Evolutionary conservation across 371 early-diverging fungal species (phyloP).

Genomic region (Zychaea mexicana): DNA sequence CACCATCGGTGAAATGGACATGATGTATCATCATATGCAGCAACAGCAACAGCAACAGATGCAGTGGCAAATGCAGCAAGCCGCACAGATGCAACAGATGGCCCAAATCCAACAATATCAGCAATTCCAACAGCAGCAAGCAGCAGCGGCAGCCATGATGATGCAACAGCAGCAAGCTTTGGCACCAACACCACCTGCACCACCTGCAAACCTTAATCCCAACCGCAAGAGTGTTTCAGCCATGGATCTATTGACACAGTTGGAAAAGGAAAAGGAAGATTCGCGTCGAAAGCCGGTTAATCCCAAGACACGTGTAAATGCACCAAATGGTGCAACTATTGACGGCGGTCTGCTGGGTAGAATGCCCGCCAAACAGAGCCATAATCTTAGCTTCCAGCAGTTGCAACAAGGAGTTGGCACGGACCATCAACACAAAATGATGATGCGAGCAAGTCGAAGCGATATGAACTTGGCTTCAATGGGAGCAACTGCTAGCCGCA

Average conservation of each 20-base stretch:
- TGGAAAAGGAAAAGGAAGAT: slow-evolving; percentile 45
- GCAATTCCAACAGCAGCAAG: slow-evolving; percentile 26
- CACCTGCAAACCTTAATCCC: slow-evolving; percentile 11
- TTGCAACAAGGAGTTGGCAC: slow-evolving; percentile 13
- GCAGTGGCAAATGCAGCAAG: slow-evolving; percentile 30
- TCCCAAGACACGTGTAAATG: slow-evolving; percentile 32
- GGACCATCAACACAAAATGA: neutral
- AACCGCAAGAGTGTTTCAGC: slow-evolving; percentile 47
- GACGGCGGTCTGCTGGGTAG: slow-evolving; percentile 36
- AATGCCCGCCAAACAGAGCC: slow-evolving; percentile 30
- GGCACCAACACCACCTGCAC: neutral
- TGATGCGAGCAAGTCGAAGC: slow-evolving; percentile 13
- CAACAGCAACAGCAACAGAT: slow-evolving; percentile 27
- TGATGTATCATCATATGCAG: slow-evolving; percentile 25
- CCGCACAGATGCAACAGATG: slow-evolving; percentile 24
- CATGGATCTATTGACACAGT: slow-evolving; percentile 47
- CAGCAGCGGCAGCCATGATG: slow-evolving; percentile 15
- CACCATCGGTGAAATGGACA: slow-evolving; percentile 37
- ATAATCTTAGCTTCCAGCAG: slow-evolving; percentile 46
- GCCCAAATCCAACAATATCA: slow-evolving; percentile 36
- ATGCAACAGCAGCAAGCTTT: slow-evolving; percentile 4
- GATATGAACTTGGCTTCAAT: neutral
- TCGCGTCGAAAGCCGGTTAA: slow-evolving; percentile 16
- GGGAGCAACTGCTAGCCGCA: no score
- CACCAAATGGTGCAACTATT: slow-evolving; percentile 33